A percentile compares a stretch with the other conserved stretches of the same genome.
phyloP scores from a whole-genome alignment of 2,329 filamentous ascomycete genomes.

The Xylaria sp. region DNA sequence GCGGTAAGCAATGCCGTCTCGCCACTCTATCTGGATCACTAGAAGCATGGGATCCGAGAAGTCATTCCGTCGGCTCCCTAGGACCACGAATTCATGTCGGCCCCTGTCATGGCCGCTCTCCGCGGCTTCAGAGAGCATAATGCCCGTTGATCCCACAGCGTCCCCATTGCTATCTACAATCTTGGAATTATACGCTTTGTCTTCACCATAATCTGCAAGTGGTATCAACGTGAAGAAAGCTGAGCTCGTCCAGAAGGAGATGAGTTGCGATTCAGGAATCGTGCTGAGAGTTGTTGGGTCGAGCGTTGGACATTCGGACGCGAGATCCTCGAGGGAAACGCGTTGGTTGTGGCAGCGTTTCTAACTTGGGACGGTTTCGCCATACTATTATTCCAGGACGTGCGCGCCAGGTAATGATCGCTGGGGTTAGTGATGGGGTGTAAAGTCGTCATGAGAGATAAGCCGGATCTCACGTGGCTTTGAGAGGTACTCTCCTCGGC shows the following conservation, averaged over 20 bases:
- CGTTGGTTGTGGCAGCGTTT: not conserved
- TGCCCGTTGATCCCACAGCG: not conserved
- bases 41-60: constrained; percentile 1
- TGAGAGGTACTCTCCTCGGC: not conserved
- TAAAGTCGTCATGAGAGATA: too few species aligned
- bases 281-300: not conserved
- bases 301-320: not conserved
- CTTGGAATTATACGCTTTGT: not conserved
- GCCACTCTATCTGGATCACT: constrained; percentile 4
- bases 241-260: not conserved
- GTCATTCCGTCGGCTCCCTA: constrained; percentile 3
- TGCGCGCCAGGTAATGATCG: too few species aligned
- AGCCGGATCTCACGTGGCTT: not conserved
- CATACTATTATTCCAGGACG: too few species aligned
- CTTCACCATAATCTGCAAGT: not conserved
- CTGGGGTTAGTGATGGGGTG: too few species aligned
- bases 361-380: not conserved
- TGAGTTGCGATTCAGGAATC: constrained; percentile 2
- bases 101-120: not conserved
- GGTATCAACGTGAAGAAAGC: not conserved
- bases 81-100: constrained; percentile 1
- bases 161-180: not conserved
- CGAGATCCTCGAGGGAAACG: constrained; percentile 1
- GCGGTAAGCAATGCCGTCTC: constrained; percentile 1
- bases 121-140: not conserved